Conservation (phyloP, 2,329 filamentous ascomycete species). For the Cordyceps fumosorosea region DNA sequence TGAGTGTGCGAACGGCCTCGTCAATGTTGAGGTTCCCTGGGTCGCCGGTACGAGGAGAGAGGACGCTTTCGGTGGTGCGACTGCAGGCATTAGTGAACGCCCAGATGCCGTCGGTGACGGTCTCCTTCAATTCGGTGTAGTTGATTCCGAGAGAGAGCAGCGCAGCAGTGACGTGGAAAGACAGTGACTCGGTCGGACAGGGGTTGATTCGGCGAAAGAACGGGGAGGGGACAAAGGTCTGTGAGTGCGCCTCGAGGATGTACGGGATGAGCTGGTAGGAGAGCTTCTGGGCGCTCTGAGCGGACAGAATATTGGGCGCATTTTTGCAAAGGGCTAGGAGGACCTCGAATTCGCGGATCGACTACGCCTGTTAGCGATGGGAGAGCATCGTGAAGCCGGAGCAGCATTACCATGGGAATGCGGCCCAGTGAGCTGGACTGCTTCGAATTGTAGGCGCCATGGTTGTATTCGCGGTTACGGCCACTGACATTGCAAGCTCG, state of each 20-base stretch:
- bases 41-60: slow-evolving; percentile 47
- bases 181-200: slow-evolving; percentile 80
- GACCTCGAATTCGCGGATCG: slow-evolving; percentile 84
- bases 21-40: slow-evolving; percentile 55
- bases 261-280: slow-evolving; percentile 76
- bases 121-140: slow-evolving; percentile 61
- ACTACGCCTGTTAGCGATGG: slow-evolving; percentile 41
- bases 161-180: slow-evolving; percentile 71
- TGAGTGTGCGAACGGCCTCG: slow-evolving; percentile 63
- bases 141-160: slow-evolving; percentile 73
- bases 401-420: slow-evolving; percentile 53
- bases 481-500: slow-evolving; percentile 46
- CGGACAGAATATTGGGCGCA: slow-evolving; percentile 64
- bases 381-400: not conserved
- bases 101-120: slow-evolving; percentile 60
- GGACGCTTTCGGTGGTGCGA: slow-evolving; percentile 50
- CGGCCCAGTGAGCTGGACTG: slow-evolving; percentile 39
- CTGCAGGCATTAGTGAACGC: slow-evolving; percentile 67
- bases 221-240: slow-evolving; percentile 71
- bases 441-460: slow-evolving; percentile 39
- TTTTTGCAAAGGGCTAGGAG: slow-evolving; percentile 87
- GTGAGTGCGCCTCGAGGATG: slow-evolving; percentile 74
- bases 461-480: slow-evolving; percentile 36
- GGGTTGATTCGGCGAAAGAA: slow-evolving; percentile 78
- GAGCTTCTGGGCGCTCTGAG: slow-evolving; percentile 69